Evolutionary conservation across 192 early-diverging fungal species (phyloP).

Genomic region (Chytriomyces hyalinus): DNA sequence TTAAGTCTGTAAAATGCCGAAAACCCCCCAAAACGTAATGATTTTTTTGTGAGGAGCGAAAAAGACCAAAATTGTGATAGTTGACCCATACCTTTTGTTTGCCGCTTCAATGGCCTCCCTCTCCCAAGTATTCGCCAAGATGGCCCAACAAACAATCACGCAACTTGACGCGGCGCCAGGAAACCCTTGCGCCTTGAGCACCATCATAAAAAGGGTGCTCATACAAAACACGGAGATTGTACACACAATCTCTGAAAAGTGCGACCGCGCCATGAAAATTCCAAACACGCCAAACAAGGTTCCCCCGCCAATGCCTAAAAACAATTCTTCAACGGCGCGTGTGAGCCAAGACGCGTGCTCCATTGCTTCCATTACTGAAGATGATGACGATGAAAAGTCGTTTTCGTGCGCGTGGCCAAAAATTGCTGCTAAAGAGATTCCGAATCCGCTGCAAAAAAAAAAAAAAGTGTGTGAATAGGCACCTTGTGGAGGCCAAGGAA

Average conservation of each 20-base stretch:
- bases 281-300: slow-evolving; percentile 30
- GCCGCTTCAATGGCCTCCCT: slow-evolving; percentile 30
- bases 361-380: neutral
- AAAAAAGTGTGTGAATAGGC: neutral
- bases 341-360: slow-evolving; percentile 37
- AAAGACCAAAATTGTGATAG: neutral
- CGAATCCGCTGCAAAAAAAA: slow-evolving; percentile 30
- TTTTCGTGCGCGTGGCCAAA: slow-evolving; percentile 46
- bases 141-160: slow-evolving; percentile 40
- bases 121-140: slow-evolving; percentile 38
- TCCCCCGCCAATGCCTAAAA: slow-evolving; percentile 40
- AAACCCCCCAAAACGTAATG: neutral
- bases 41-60: neutral
- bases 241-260: slow-evolving; percentile 22
- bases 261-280: slow-evolving; percentile 14
- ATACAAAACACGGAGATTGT: slow-evolving; percentile 28
- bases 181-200: slow-evolving; percentile 41
- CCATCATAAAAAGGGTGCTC: slow-evolving; percentile 37
- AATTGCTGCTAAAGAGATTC: slow-evolving; percentile 39
- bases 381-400: neutral
- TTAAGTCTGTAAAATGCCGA: slow-evolving; percentile 32
- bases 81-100: slow-evolving; percentile 25
- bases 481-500: neutral
- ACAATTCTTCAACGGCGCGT: slow-evolving; percentile 40
- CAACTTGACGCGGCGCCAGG: slow-evolving; percentile 37